phyloP scores from a whole-genome alignment of 2,329 filamentous ascomycete species.

The Venturia carpophila region DNA sequence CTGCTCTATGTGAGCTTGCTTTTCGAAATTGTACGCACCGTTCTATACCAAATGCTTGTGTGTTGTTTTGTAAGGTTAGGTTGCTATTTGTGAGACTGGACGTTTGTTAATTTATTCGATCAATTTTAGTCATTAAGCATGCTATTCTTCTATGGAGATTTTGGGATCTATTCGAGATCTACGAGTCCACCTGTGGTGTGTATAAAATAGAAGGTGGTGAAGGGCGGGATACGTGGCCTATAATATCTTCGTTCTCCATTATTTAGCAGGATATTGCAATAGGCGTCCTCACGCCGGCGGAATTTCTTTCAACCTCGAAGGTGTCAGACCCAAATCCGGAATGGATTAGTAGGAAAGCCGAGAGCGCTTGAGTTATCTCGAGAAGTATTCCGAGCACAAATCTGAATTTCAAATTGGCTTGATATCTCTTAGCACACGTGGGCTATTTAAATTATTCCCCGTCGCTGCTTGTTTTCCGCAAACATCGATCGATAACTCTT shows the following conservation, averaged over 20 bases:
- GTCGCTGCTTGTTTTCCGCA: too few species aligned
- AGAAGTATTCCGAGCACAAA: too few species aligned
- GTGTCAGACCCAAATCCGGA: too few species aligned
- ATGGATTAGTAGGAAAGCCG: too few species aligned
- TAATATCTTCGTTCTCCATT: not conserved
- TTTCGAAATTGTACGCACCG: constrained; percentile 7
- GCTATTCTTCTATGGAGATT: not conserved
- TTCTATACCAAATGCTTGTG: constrained; percentile 5
- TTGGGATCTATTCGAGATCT: not conserved
- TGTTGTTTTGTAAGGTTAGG: not conserved
- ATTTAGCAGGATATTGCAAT: too few species aligned
- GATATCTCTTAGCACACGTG: too few species aligned
- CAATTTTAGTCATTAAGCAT: not conserved
- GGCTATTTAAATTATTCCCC: too few species aligned
- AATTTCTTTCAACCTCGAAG: too few species aligned
- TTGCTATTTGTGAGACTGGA: not conserved
- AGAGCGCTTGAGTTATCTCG: too few species aligned
- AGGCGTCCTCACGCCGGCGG: too few species aligned
- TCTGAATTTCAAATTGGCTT: too few species aligned
- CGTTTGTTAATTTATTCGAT: not conserved
- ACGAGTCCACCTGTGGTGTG: not conserved
- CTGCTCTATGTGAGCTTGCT: not conserved
- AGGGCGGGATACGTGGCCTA: not conserved
- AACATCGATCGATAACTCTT: too few species aligned
- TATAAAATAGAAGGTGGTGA: not conserved